Evolutionary conservation across 2,329 filamentous ascomycete genomes (phyloP).

Genomic region (Fusarium sp.): DNA sequence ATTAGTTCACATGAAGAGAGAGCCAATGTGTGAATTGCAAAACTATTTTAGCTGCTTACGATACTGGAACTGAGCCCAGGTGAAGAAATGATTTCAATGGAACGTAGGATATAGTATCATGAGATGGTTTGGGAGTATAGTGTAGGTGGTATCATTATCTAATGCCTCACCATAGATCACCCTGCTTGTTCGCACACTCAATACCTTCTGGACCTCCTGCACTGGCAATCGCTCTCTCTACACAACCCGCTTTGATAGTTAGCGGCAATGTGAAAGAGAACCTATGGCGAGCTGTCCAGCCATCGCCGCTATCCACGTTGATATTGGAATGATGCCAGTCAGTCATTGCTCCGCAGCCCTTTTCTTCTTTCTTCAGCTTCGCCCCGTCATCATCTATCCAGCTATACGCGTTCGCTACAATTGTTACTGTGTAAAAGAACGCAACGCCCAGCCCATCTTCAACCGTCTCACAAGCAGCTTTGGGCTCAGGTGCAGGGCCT

Average conservation of each 20-base stretch:
- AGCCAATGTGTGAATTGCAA: too few species aligned
- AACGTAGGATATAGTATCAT: too few species aligned
- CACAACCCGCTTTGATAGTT: neutral
- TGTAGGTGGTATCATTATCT: too few species aligned
- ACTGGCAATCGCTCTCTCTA: neutral
- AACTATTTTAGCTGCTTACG: too few species aligned
- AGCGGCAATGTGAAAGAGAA: slow-evolving; percentile 1
- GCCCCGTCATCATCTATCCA: neutral
- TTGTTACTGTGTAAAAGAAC: neutral
- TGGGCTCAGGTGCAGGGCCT: fast-evolving
- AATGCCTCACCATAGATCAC: too few species aligned
- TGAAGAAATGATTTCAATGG: too few species aligned
- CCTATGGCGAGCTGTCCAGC: neutral
- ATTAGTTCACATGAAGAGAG: too few species aligned
- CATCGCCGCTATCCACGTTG: neutral
- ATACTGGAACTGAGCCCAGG: too few species aligned
- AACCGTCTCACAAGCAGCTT: neutral
- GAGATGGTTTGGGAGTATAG: too few species aligned
- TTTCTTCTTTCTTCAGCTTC: neutral
- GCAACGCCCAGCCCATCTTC: neutral
- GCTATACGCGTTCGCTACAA: neutral
- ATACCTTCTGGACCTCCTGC: neutral
- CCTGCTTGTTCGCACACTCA: too few species aligned
- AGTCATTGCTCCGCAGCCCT: neutral
- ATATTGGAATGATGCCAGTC: neutral